These are phyloP conservation scores for Cladosporium austrohemisphaericum DNA, from an alignment of 2,329 filamentous ascomycete genomes.

Conservation along the genomic window DNA sequence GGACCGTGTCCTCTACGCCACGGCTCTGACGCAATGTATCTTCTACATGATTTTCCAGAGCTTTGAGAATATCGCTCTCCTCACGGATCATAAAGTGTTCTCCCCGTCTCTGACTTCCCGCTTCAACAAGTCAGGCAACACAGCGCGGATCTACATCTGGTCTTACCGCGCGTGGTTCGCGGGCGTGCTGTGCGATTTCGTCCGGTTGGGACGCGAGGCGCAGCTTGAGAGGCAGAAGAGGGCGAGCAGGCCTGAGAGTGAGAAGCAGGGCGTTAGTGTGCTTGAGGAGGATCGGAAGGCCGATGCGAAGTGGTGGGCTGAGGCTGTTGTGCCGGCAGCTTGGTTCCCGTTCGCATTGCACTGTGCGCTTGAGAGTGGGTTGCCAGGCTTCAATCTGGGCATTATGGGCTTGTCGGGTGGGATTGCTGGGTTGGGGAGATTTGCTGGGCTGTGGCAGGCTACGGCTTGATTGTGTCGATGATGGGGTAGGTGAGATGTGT, in stretches of 20 bases:
- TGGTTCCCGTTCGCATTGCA: conserved; percentile 45
- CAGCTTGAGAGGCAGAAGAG: conserved; percentile 38
- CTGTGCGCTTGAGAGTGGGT: conserved; percentile 37
- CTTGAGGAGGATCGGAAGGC: conserved; percentile 37
- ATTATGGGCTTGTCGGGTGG: conserved; percentile 42
- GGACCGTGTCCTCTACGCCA: conserved; percentile 41
- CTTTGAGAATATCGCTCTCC: conserved; percentile 42
- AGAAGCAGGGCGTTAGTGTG: conserved; percentile 24
- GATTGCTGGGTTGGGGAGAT: conserved; percentile 37
- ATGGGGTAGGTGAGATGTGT: not conserved
- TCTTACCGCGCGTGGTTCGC: conserved; percentile 43
- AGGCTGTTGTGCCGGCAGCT: conserved; percentile 39
- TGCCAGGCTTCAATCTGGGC: conserved; percentile 44
- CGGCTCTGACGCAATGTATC: conserved; percentile 39
- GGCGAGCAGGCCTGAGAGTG: conserved; percentile 22
- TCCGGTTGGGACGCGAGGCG: conserved; percentile 41
- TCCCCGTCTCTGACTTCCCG: conserved; percentile 33
- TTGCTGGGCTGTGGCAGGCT: conserved; percentile 32
- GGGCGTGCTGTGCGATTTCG: conserved; percentile 43
- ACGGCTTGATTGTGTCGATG: conserved; percentile 22
- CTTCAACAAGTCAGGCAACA: conserved; percentile 31
- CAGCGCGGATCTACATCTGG: conserved; percentile 39
- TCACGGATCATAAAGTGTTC: conserved; percentile 41
- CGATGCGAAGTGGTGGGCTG: conserved; percentile 42
- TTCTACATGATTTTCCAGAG: conserved; percentile 44